Conservation (phyloP, 2,329 filamentous ascomycete species). For the Dactylellina sp. region DNA sequence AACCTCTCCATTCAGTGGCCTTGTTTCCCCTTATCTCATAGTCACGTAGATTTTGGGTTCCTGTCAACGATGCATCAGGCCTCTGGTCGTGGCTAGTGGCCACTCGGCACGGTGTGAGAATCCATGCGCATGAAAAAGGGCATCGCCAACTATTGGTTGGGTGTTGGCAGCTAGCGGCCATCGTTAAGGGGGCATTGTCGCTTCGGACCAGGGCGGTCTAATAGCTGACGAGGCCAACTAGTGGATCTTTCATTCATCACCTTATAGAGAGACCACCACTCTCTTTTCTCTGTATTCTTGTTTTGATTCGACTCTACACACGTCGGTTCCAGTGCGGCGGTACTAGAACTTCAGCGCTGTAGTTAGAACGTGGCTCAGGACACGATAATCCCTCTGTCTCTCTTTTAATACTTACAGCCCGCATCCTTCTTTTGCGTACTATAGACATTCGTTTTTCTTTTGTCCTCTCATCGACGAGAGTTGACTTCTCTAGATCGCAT, state of each 20-base stretch:
- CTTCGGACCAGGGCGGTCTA: constrained; percentile 45
- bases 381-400: constrained; percentile 55
- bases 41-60: constrained; percentile 41
- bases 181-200: constrained; percentile 53
- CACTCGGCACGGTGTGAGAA: constrained; percentile 38
- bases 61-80: constrained; percentile 26
- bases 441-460: constrained; percentile 54
- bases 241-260: constrained; percentile 47
- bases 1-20: constrained; percentile 29
- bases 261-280: constrained; percentile 51
- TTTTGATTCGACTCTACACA: constrained; percentile 56
- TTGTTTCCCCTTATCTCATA: constrained; percentile 46
- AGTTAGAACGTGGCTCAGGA: constrained; percentile 57
- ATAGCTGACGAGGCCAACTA: constrained; percentile 44
- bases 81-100: constrained; percentile 51
- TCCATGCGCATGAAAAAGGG: constrained; percentile 53
- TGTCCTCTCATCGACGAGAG: constrained; percentile 49
- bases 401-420: constrained; percentile 37
- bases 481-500: constrained; percentile 53
- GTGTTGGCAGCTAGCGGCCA: constrained; percentile 25
- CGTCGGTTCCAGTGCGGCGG: constrained; percentile 55
- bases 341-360: constrained; percentile 52
- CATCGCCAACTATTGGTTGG: constrained; percentile 47
- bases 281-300: constrained; percentile 43
- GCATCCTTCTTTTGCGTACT: constrained; percentile 15